These are phyloP conservation scores for Erysimum cheiri DNA, from an alignment of 441 rosid species.

Conservation along the genomic window DNA sequence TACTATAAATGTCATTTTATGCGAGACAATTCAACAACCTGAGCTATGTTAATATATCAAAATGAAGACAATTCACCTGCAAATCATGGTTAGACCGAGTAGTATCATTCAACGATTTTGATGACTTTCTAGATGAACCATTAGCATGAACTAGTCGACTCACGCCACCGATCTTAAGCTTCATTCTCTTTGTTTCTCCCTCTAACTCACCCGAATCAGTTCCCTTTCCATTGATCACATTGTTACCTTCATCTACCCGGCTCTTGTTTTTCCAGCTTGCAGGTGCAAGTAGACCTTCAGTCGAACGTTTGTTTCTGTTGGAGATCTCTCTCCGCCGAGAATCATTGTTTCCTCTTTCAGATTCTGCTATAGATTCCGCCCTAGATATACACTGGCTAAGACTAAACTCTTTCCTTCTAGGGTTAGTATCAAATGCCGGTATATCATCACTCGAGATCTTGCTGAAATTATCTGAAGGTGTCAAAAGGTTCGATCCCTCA, in stretches of 20 bases:
- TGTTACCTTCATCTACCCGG: slow-evolving; percentile 33
- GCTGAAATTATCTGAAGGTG: slow-evolving; percentile 54
- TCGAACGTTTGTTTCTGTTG: slow-evolving; percentile 50
- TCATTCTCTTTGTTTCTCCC: slow-evolving; percentile 67
- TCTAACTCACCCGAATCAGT: slow-evolving; percentile 50
- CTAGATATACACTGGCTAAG: slow-evolving; percentile 68
- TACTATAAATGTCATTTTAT: slow-evolving; percentile 16
- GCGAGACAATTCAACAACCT: slow-evolving; percentile 11
- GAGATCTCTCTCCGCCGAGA: slow-evolving; percentile 46
- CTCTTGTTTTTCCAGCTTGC: slow-evolving; percentile 61
- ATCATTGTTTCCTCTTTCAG: slow-evolving; percentile 53
- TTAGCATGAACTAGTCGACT: slow-evolving; percentile 61
- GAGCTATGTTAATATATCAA: slow-evolving; percentile 15
- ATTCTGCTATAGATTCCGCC: slow-evolving; percentile 49
- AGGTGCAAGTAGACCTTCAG: slow-evolving; percentile 87
- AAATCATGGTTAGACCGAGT: slow-evolving; percentile 47
- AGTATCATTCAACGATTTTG: slow-evolving; percentile 46
- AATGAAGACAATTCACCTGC: slow-evolving; percentile 52
- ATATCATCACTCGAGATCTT: slow-evolving; percentile 79
- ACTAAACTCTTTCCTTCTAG: slow-evolving; percentile 71
- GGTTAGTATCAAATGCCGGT: slow-evolving; percentile 54
- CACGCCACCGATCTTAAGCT: slow-evolving; percentile 68
- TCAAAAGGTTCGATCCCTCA: slow-evolving; percentile 47
- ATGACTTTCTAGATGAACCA: slow-evolving; percentile 54
- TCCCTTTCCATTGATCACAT: slow-evolving; percentile 50